A percentile compares a stretch with the other conserved stretches of the same genome.
These are phyloP conservation scores for Aspergillus indologenus DNA, from an alignment of 495 filamentous ascomycete genomes.

Conservation along the genomic window DNA sequence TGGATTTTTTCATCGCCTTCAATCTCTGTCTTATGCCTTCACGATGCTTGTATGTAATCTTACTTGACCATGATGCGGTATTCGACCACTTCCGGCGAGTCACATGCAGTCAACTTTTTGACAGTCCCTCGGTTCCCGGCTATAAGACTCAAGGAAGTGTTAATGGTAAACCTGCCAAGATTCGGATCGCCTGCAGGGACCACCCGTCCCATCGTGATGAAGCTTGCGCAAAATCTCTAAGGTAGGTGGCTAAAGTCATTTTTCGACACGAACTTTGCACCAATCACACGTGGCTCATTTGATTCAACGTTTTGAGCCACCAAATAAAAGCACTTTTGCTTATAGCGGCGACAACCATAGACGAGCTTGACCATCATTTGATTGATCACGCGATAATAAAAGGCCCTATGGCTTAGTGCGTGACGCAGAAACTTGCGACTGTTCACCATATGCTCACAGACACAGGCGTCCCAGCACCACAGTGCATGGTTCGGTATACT, in stretches of 20 bases:
- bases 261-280: too few species aligned
- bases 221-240: too few species aligned
- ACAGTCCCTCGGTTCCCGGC: not conserved
- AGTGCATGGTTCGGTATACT: not conserved
- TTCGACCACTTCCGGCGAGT: conserved; percentile 19
- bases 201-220: too few species aligned
- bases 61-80: conserved; percentile 37
- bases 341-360: too few species aligned
- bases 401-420: too few species aligned
- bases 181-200: not conserved
- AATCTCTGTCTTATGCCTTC: conserved; percentile 3
- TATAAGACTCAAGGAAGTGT: not conserved
- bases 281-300: too few species aligned
- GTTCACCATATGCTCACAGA: not conserved
- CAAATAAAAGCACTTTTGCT: too few species aligned
- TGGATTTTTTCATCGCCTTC: not conserved
- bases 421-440: not conserved
- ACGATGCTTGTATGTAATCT: conserved; percentile 33
- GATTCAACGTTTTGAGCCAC: too few species aligned
- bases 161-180: not conserved
- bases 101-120: conserved; percentile 8
- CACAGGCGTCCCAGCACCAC: not conserved
- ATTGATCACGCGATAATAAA: too few species aligned
- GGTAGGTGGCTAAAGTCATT: too few species aligned
- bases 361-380: too few species aligned